phyloP scores from a whole-genome alignment of 805 yeast genomes.

The Nakazawaea ishiwadae region DNA sequence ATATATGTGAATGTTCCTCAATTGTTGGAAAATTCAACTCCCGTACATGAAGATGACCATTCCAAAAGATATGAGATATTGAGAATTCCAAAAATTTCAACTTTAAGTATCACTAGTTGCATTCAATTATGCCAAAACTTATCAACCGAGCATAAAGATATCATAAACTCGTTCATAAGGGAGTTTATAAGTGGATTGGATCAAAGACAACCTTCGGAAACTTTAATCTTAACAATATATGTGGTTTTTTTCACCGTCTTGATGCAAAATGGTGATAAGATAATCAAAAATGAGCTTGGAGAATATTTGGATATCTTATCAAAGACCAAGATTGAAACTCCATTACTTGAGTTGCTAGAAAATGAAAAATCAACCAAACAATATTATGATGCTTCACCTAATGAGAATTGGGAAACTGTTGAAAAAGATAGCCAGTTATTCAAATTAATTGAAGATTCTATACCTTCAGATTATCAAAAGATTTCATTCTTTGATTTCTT shows the following conservation, averaged over 20 bases:
- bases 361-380: constrained; percentile 23
- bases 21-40: too few relatives aligned
- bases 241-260: constrained; percentile 20
- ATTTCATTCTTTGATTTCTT: constrained; percentile 5
- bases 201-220: constrained; percentile 1
- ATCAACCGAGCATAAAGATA: constrained; percentile 17
- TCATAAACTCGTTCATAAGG: constrained; percentile 17
- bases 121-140: constrained; percentile 15
- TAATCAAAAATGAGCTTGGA: constrained; percentile 22
- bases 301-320: constrained; percentile 29
- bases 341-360: constrained; percentile 20
- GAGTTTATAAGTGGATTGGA: constrained; percentile 15
- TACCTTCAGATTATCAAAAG: constrained; percentile 5
- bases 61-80: constrained; percentile 31
- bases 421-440: constrained; percentile 10
- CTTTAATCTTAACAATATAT: constrained; percentile 22
- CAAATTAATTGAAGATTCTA: constrained; percentile 12
- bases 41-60: too few relatives aligned
- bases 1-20: constrained; percentile 3
- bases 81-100: constrained; percentile 30
- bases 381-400: constrained; percentile 15
- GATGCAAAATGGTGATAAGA: constrained; percentile 1
- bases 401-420: constrained; percentile 15
- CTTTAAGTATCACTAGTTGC: constrained; percentile 29
- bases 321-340: constrained; percentile 25